Evolutionary conservation across 108 stramenopile species (phyloP).

Genomic region (Conticribra guillardii): DNA sequence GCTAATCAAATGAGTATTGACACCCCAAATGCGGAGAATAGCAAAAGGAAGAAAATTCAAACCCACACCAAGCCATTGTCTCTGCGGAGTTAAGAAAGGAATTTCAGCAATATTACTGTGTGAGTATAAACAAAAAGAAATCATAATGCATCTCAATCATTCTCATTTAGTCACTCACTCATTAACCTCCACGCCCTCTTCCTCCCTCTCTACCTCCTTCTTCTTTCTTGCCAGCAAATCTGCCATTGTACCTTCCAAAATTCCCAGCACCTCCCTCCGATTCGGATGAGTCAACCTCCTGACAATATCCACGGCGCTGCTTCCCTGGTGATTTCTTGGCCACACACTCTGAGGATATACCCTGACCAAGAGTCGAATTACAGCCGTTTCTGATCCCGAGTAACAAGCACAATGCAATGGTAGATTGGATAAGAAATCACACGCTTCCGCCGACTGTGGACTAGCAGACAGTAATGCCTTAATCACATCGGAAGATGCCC

Average conservation of each 20-base stretch:
- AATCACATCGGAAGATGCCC: slow-evolving; percentile 63
- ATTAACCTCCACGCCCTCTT: slow-evolving; percentile 43
- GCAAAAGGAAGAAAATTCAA: too few relatives aligned
- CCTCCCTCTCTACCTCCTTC: slow-evolving; percentile 14
- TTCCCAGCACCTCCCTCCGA: slow-evolving; percentile 54
- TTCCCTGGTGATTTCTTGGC: slow-evolving; percentile 77
- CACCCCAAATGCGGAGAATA: too few relatives aligned
- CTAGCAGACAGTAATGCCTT: slow-evolving; percentile 54
- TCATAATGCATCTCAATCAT: too few relatives aligned
- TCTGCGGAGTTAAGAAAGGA: neutral
- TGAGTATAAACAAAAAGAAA: too few relatives aligned
- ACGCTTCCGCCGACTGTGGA: slow-evolving; percentile 54
- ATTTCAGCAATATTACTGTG: too few relatives aligned
- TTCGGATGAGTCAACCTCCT: slow-evolving; percentile 74
- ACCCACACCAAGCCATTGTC: slow-evolving; percentile 39
- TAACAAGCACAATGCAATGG: slow-evolving; percentile 86
- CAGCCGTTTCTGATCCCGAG: slow-evolving; percentile 65
- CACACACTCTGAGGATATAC: slow-evolving; percentile 74
- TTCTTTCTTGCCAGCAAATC: slow-evolving; percentile 28
- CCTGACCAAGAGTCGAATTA: slow-evolving; percentile 58
- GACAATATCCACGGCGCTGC: slow-evolving; percentile 75
- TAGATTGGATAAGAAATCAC: slow-evolving; percentile 80
- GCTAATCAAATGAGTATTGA: too few relatives aligned
- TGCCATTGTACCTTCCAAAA: slow-evolving; percentile 47
- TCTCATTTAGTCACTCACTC: too few relatives aligned